Base-by-base conservation (phyloP, 2,329 filamentous ascomycete genomes). In the Phialophora tarda region DNA sequence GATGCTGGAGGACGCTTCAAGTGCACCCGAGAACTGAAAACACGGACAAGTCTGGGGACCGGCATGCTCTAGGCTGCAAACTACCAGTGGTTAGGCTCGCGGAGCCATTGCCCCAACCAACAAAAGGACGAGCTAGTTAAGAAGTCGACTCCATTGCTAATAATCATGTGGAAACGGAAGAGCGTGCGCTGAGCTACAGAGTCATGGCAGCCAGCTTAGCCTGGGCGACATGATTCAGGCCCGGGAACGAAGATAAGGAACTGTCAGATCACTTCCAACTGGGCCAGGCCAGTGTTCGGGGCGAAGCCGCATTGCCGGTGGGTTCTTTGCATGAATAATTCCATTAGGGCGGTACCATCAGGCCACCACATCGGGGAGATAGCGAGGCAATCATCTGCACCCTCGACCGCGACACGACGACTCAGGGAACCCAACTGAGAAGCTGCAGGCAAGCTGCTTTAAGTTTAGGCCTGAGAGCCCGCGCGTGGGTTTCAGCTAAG, bases 101-200 rank as follows among this genome's bases (percentile, higher is more conserved):
- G 57, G 57, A 50, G 47, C 30, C 24, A 48, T 11, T 41, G 48
- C 47, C 48, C 48, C 48, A 61, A 48, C 59, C 59, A 61, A 61
- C 47, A 51, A 51, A 55, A 53, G 48, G 7, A 50, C 21, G 30
- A 28, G 10, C 59, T n/a, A 61, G 17, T 44, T n/a, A 51, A 12
- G 57, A 21, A 44, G 57, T 21, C 24, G 44, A 50, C 17, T 50
- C 26, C 44, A 38, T 44, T 6, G 38, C 57, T 59, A 59, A 48
- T 24, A 53, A 61, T 54, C 59, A 53, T 61, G 59, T 61, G 59
- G 59, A 53, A 61, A 61, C 59, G 24, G 41, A 7, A 51, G 30
- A 59, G 57, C 57, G 21, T 32, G 44, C 14, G n/a, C 38, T 7
- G 12, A 7, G 44, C 47, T 21, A 44, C 48, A 59, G 57, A 59